phyloP scores from a whole-genome alignment of 2,329 filamentous ascomycete genomes.

The Stagonosporopsis vannaccii region DNA sequence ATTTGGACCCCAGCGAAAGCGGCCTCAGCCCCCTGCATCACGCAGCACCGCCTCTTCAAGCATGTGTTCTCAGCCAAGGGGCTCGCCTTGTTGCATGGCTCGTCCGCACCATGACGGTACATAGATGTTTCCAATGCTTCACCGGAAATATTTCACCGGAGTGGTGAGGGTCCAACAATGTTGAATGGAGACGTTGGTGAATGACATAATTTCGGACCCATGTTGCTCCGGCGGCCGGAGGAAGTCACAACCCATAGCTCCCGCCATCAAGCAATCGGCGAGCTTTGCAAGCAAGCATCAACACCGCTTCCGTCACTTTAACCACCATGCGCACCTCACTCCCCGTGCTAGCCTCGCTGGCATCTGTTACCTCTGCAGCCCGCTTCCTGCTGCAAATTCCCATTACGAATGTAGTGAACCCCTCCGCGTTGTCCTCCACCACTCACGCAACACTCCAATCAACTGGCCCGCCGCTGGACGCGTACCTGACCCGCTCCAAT shows the following conservation, averaged over 20 bases:
- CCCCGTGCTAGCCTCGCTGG: slow-evolving; percentile 51
- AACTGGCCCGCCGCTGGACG: slow-evolving; percentile 57
- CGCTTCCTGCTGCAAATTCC: slow-evolving; percentile 62
- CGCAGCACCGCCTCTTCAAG: slow-evolving; percentile 1
- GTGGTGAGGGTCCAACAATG: neutral
- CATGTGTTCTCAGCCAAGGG: neutral
- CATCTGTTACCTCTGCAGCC: slow-evolving; percentile 51
- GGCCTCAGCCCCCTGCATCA: neutral
- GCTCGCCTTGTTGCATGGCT: neutral
- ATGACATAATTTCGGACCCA: slow-evolving; percentile 6
- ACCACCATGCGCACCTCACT: slow-evolving; percentile 46
- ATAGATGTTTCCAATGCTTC: neutral
- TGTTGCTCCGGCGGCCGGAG: slow-evolving; percentile 10
- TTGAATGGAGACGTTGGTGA: neutral
- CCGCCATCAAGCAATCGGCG: slow-evolving; percentile 1
- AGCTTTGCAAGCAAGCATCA: slow-evolving; percentile 11
- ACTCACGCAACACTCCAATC: slow-evolving; percentile 73
- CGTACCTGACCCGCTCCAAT: slow-evolving; percentile 72
- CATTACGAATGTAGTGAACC: slow-evolving; percentile 52
- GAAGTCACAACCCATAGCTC: slow-evolving; percentile 16
- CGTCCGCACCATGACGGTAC: neutral
- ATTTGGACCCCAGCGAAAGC: neutral
- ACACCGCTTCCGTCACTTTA: slow-evolving; percentile 1
- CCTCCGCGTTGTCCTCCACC: slow-evolving; percentile 60
- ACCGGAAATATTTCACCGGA: neutral